Conservation (phyloP, 768 basidiomycete species). For the Dioszegia hungarica region DNA sequence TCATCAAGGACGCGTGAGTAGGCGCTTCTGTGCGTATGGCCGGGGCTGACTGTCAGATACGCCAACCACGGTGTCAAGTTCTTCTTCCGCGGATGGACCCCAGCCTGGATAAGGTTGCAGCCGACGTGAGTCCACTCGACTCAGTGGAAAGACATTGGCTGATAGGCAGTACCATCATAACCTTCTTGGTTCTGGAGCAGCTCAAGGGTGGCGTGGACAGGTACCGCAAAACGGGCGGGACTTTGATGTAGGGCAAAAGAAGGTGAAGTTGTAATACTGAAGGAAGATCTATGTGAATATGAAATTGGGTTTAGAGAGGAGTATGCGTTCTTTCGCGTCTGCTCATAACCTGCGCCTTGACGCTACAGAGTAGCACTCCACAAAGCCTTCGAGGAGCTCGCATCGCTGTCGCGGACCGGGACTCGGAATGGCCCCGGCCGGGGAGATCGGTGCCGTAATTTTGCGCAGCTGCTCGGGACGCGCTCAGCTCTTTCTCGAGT, state of each 20-base stretch:
- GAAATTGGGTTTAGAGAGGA: too few relatives aligned
- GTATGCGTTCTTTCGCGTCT: too few relatives aligned
- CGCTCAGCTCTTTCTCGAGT: too few relatives aligned
- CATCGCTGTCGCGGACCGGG: too few relatives aligned
- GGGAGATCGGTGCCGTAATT: too few relatives aligned
- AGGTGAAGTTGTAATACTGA: background rate
- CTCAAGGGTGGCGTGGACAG: slow-evolving; percentile 39
- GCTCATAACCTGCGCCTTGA: too few relatives aligned
- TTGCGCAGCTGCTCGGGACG: too few relatives aligned
- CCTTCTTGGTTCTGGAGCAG: slow-evolving; percentile 42
- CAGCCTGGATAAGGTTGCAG: slow-evolving; percentile 43
- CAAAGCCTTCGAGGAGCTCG: too few relatives aligned
- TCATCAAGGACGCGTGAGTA: slow-evolving; percentile 35
- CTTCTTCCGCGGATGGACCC: slow-evolving; percentile 45
- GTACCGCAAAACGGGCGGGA: slow-evolving; percentile 30
- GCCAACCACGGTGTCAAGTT: slow-evolving; percentile 38
- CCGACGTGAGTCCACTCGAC: slow-evolving; percentile 25
- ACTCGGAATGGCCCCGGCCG: too few relatives aligned
- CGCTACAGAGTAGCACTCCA: too few relatives aligned
- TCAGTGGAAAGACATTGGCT: background rate
- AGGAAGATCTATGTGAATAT: too few relatives aligned
- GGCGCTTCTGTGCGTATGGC: background rate
- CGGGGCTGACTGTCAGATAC: slow-evolving; percentile 16
- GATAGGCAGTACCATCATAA: slow-evolving; percentile 1
- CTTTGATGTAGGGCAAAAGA: slow-evolving; percentile 11